These are phyloP conservation scores for Gossypium gossypioides DNA, from an alignment of 441 rosid species.

Conservation along the genomic window DNA sequence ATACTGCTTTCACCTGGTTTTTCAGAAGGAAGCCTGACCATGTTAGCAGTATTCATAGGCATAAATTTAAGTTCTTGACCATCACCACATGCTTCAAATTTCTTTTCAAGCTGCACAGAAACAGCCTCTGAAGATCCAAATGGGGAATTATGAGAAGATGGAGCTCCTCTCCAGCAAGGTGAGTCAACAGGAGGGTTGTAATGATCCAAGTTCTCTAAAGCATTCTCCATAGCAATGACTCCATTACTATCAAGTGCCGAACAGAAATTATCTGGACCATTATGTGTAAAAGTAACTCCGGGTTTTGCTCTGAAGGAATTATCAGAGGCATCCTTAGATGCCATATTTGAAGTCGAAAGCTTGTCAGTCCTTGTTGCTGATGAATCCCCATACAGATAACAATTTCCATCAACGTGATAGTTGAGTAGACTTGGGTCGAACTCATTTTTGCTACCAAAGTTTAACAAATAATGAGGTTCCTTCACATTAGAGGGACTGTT, in stretches of 20 bases:
- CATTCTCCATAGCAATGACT: constrained; percentile 25
- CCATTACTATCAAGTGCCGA: constrained; percentile 26
- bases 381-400: constrained; percentile 16
- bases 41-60: constrained; percentile 20
- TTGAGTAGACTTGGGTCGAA: constrained; percentile 31
- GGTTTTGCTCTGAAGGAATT: constrained; percentile 17
- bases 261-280: constrained; percentile 27
- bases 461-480: constrained; percentile 26
- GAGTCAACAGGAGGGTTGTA: constrained; percentile 38
- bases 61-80: constrained; percentile 27
- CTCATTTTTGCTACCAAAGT: constrained; percentile 23
- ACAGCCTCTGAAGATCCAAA: constrained; percentile 24
- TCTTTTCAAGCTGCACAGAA: constrained; percentile 21
- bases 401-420: constrained; percentile 24
- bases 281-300: constrained; percentile 24
- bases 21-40: constrained; percentile 24
- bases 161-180: constrained; percentile 52
- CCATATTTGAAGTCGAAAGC: constrained; percentile 19
- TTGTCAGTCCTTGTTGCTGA: constrained; percentile 23
- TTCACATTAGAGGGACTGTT: constrained; percentile 13
- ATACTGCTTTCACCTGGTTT: constrained; percentile 22
- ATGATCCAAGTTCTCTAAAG: constrained; percentile 35
- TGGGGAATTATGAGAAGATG: constrained; percentile 25
- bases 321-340: constrained; percentile 22
- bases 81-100: constrained; percentile 27